A percentile compares a stretch with the other conserved stretches of the same genome.
These are phyloP conservation scores for Lactuca sativa DNA, from an alignment of 129 eudicot genomes.

Conservation along the genomic window DNA sequence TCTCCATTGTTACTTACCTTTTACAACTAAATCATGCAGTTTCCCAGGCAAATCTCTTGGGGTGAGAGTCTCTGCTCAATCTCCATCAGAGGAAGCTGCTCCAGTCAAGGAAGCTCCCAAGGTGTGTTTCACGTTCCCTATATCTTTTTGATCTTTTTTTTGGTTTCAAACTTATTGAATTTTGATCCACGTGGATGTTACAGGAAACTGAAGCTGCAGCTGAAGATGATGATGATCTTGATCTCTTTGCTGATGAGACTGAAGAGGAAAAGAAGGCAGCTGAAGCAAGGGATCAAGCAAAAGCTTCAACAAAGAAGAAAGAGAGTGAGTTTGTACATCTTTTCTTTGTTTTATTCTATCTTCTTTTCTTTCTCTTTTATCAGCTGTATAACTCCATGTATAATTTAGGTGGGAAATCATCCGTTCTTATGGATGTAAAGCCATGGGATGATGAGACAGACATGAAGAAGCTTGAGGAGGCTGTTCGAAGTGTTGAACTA, in stretches of 20 bases:
- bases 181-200: slow-evolving; percentile 8
- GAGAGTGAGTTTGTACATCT: slow-evolving; percentile 62
- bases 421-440: slow-evolving; percentile 89
- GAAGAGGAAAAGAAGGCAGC: slow-evolving; percentile 97
- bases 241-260: slow-evolving; percentile 95
- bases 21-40: slow-evolving; percentile 32
- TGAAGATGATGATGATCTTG: slow-evolving; percentile 93
- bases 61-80: slow-evolving; percentile 47
- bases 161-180: background rate
- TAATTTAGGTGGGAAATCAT: slow-evolving; percentile 82
- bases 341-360: background rate
- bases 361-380: slow-evolving; percentile 5
- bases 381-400: slow-evolving; percentile 1
- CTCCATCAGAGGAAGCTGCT: slow-evolving; percentile 55
- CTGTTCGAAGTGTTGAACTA: slow-evolving; percentile 77
- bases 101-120: slow-evolving; percentile 49
- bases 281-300: slow-evolving; percentile 71
- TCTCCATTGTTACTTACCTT: slow-evolving; percentile 6
- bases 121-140: slow-evolving; percentile 27
- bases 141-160: background rate
- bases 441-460: slow-evolving; percentile 99
- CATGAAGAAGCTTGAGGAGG: slow-evolving; percentile 93
- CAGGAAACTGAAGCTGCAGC: slow-evolving; percentile 66
- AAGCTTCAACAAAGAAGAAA: slow-evolving; percentile 88
- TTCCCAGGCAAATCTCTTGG: slow-evolving; percentile 83